phyloP scores from a whole-genome alignment of 2,329 filamentous ascomycete genomes.

The Pseudogymnoascus sp. region DNA sequence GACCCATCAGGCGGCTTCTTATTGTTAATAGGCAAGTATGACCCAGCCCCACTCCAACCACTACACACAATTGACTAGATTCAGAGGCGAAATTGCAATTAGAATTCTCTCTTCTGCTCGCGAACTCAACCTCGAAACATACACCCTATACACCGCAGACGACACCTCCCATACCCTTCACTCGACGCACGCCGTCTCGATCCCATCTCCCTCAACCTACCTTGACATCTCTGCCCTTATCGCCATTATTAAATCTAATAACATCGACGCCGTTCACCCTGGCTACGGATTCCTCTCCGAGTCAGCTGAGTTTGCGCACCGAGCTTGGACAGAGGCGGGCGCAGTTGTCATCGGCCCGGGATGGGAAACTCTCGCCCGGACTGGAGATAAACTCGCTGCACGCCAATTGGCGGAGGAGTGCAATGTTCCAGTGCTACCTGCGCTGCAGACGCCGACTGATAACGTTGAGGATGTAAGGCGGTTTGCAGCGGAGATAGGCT shows the following conservation, averaged over 20 bases:
- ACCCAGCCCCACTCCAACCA: not conserved
- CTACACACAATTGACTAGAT: not conserved
- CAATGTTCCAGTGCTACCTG: conserved; percentile 63
- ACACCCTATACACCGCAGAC: conserved; percentile 44
- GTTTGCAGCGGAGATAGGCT: conserved; percentile 29
- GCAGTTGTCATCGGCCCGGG: conserved; percentile 63
- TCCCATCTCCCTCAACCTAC: conserved; percentile 43
- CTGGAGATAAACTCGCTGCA: conserved; percentile 37
- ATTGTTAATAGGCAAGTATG: conserved; percentile 41
- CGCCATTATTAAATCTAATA: conserved; percentile 37
- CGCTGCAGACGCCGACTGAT: conserved; percentile 58
- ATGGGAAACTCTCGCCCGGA: conserved; percentile 19
- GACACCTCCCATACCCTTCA: conserved; percentile 46
- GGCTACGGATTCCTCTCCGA: conserved; percentile 65
- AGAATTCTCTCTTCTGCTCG: conserved; percentile 51
- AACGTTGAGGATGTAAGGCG: conserved; percentile 50
- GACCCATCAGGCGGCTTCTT: conserved; percentile 40
- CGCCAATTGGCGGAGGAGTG: conserved; percentile 59
- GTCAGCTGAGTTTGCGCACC: conserved; percentile 58
- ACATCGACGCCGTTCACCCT: conserved; percentile 58
- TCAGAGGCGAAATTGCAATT: conserved; percentile 54
- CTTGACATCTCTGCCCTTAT: conserved; percentile 42
- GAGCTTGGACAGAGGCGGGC: conserved; percentile 57
- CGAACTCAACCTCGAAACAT: conserved; percentile 48
- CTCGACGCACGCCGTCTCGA: conserved; percentile 40